Percentiles rank a stretch among this genome's conserved stretches.
Evolutionary conservation across 2,329 filamentous ascomycete genomes (phyloP).

Genomic region (Cladosporium oxysporum): DNA sequence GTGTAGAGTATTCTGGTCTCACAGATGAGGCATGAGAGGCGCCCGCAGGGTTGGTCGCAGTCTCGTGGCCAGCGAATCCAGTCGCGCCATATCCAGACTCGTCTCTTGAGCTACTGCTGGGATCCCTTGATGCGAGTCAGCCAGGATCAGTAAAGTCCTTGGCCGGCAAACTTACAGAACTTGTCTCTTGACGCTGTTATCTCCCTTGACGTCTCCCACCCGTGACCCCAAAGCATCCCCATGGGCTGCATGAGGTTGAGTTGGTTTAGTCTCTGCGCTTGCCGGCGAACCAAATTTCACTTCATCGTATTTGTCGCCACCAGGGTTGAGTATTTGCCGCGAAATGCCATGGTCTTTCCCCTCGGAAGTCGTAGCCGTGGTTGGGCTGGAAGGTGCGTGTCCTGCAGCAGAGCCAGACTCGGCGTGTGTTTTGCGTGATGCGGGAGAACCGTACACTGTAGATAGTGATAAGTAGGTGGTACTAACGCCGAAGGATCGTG

Average conservation of each 20-base stretch:
- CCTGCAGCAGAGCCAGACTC: neutral
- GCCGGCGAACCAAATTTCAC: constrained; percentile 22
- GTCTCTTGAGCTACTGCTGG: constrained; percentile 23
- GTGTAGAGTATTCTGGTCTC: constrained; percentile 7
- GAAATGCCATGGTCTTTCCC: constrained; percentile 26
- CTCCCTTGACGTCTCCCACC: constrained; percentile 14
- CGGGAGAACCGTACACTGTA: constrained; percentile 36
- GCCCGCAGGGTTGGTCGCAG: neutral
- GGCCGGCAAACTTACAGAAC: constrained; percentile 21
- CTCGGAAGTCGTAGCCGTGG: neutral
- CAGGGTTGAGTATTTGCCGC: constrained; percentile 30
- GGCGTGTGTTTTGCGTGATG: constrained; percentile 18
- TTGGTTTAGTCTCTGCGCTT: neutral
- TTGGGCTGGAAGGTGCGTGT: neutral
- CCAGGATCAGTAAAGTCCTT: neutral
- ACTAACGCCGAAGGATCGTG: neutral
- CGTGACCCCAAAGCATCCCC: neutral
- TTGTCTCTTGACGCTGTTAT: constrained; percentile 22
- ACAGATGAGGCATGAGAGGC: neutral
- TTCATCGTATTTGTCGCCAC: constrained; percentile 30
- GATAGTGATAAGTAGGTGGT: neutral
- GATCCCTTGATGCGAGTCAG: constrained; percentile 20
- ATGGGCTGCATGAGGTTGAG: neutral
- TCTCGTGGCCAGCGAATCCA: neutral
- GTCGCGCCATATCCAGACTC: constrained; percentile 23